Conservation (phyloP, 768 basidiomycete genomes). For the Lentinula aciculospora region DNA sequence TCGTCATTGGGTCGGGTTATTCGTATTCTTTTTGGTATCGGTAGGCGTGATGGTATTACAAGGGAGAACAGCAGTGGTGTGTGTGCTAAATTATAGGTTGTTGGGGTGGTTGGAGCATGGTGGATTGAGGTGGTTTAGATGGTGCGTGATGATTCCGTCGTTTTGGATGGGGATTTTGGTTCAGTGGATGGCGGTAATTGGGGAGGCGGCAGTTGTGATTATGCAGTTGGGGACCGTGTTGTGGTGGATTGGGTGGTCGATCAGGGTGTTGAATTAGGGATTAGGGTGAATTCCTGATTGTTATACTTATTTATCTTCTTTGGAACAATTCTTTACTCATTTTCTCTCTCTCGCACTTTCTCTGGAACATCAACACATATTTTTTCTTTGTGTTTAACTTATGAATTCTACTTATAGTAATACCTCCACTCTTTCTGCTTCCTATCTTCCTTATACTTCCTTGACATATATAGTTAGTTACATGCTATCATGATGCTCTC, state of each 20-base stretch:
- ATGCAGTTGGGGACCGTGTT: slow-evolving; percentile 49
- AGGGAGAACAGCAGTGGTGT: slow-evolving; percentile 50
- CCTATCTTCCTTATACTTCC: neutral
- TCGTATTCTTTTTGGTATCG: slow-evolving; percentile 43
- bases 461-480: too few relatives aligned
- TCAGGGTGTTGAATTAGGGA: slow-evolving; percentile 31
- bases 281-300: too few relatives aligned
- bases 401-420: too few relatives aligned
- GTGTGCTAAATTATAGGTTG: slow-evolving; percentile 47
- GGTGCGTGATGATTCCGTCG: slow-evolving; percentile 54
- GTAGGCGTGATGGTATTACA: slow-evolving; percentile 51
- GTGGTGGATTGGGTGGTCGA: slow-evolving; percentile 77
- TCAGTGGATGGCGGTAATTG: slow-evolving; percentile 59
- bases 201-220: slow-evolving; percentile 53
- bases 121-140: slow-evolving; percentile 37
- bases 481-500: too few relatives aligned
- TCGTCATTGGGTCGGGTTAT: slow-evolving; percentile 63
- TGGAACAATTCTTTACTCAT: neutral
- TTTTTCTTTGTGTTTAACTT: neutral
- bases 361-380: neutral
- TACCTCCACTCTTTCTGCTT: too few relatives aligned
- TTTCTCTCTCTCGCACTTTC: neutral
- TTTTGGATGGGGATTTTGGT: slow-evolving; percentile 61
- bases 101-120: slow-evolving; percentile 48
- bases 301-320: neutral